phyloP scores from a whole-genome alignment of 495 filamentous ascomycete genomes.

The Apiosordaria backusii region DNA sequence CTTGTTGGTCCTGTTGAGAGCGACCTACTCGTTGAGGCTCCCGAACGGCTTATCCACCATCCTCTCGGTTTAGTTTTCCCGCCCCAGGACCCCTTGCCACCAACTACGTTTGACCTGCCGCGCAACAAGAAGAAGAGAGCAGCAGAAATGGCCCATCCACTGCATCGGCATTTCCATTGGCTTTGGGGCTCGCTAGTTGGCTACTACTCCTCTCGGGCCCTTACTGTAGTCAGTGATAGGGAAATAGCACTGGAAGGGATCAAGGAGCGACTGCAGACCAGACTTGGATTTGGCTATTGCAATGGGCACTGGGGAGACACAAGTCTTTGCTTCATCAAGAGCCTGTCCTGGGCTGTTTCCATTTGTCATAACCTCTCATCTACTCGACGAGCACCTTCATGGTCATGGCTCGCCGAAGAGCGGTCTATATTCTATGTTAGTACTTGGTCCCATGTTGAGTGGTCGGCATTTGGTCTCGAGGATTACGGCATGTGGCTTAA shows the following conservation, averaged over 20 bases:
- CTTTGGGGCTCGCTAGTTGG: background rate
- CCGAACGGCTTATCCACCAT: background rate
- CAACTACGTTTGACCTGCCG: background rate
- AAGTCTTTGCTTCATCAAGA: background rate
- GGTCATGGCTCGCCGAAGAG: no score
- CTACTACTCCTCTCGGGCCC: background rate
- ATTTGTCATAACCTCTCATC: no score
- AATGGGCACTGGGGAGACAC: background rate
- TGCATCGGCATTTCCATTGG: background rate
- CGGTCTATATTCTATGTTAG: no score
- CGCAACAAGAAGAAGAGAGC: background rate
- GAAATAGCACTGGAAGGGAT: background rate
- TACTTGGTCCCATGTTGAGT: no score
- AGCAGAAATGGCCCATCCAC: background rate
- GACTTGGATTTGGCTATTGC: background rate
- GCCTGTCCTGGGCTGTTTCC: no score
- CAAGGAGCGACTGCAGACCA: background rate
- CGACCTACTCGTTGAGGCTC: background rate
- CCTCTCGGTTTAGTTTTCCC: background rate
- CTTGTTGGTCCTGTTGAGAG: no score
- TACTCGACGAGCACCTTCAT: no score
- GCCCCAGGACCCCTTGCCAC: no score
- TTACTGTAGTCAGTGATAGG: background rate
- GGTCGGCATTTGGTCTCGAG: no score
- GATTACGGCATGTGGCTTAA: no score